Base-by-base conservation (phyloP, 768 basidiomycete genomes). In the Agrocybe praecox region DNA sequence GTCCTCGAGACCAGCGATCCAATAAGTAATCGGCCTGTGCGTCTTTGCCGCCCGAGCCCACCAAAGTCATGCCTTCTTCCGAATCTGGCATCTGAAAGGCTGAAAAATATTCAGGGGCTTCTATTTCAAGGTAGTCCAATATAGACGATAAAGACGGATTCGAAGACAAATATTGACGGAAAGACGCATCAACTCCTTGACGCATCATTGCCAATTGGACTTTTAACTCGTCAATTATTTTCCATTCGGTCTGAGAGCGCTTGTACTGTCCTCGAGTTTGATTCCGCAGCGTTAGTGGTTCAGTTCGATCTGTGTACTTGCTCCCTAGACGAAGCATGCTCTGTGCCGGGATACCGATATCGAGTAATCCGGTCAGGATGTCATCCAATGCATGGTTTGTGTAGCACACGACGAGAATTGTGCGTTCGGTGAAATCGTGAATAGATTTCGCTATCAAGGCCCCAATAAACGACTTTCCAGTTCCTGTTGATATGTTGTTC, bases 361-460 rank as follows among this genome's bases (percentile, higher is more conserved):
- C 74, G 2, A 89, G 64, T 2, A 90, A 77, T 52, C 85, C 82
- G 21, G 83, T 80, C 4, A 90, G 74, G 53, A 90, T 86, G 49
- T 88, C 83, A 58, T 90, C 88, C 0, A 90, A 78, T 0, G 89
- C 88, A 45, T 90, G 89, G 55, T 90, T 90, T 1, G 88, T 90
- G 58, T 83, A 89, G 60, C 87, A 89, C 17, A 88, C 84, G 1
- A 89, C 86, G 4, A 90, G 79, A 21, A 90, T 88, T 0, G 66
- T 83, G 49, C 76, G 72, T 0, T 62, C 17, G 0, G 81, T 80
- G 52, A 69, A 68, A 14, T 82, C 77, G 47, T 88, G 79, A 4
- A 88, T 67, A 3, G 79, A 71, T 61, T 88, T 89, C 0, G 86
- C 86, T 0, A 89, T 69, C 1, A 89, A 73, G 0, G 86, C 85